phyloP scores from a whole-genome alignment of 2,329 filamentous ascomycete species.

The Neonectria sp. region DNA sequence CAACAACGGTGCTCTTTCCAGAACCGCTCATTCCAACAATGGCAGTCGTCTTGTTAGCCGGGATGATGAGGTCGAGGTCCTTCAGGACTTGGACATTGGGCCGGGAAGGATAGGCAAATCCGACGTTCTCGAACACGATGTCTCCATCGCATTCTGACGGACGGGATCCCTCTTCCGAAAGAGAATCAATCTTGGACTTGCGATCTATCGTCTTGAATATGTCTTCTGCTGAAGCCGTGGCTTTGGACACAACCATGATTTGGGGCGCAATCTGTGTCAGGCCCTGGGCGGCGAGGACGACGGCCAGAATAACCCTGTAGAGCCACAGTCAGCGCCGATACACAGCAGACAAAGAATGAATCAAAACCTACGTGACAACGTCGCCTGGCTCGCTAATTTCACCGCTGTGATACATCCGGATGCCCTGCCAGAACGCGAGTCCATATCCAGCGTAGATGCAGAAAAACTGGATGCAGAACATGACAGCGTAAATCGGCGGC shows the following conservation, averaged over 20 bases:
- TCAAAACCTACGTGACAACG: constrained; percentile 54
- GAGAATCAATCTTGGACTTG: constrained; percentile 32
- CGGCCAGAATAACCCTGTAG: neutral
- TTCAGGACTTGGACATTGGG: constrained; percentile 59
- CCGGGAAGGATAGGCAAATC: constrained; percentile 61
- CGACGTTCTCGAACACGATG: constrained; percentile 54
- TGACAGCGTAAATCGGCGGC: constrained; percentile 51
- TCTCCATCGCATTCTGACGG: too few species aligned
- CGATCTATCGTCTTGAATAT: constrained; percentile 26
- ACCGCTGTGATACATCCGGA: constrained; percentile 52
- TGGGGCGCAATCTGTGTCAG: constrained; percentile 30
- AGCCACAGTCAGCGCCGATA: neutral
- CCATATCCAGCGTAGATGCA: constrained; percentile 58
- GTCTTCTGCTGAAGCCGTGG: too few species aligned
- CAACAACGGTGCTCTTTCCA: constrained; percentile 57
- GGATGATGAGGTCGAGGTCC: constrained; percentile 58
- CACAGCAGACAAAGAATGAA: constrained; percentile 47
- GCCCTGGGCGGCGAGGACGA: neutral
- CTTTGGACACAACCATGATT: constrained; percentile 15
- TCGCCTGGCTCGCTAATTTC: constrained; percentile 55
- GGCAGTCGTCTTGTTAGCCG: constrained; percentile 61
- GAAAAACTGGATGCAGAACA: constrained; percentile 56
- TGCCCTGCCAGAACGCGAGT: constrained; percentile 61
- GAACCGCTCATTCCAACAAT: constrained; percentile 57
- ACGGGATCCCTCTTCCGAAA: neutral